Conservation (phyloP, 2,329 filamentous ascomycete species). For the Seiridium unicorne region DNA sequence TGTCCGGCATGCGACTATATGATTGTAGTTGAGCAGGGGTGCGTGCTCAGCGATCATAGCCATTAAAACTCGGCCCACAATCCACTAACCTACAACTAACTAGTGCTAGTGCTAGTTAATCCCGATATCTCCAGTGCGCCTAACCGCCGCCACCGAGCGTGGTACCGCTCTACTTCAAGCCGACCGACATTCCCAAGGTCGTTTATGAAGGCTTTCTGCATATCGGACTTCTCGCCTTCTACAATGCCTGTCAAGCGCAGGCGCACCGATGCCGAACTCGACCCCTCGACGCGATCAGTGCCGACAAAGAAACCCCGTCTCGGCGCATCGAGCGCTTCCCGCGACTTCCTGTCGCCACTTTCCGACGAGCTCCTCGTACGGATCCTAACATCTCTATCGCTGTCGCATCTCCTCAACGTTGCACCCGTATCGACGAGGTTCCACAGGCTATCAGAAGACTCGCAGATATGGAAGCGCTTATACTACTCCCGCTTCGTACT, state of each 20-base stretch:
- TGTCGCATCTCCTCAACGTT: conserved; percentile 63
- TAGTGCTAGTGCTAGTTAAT: neutral
- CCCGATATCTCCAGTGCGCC: neutral
- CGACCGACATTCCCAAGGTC: neutral
- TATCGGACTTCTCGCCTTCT: neutral
- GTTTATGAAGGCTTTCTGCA: neutral
- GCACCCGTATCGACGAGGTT: conserved; percentile 73
- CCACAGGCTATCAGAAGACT: conserved; percentile 70
- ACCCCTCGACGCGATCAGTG: conserved; percentile 12
- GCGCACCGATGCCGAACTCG: conserved; percentile 12
- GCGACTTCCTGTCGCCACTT: conserved; percentile 68
- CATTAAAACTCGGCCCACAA: neutral
- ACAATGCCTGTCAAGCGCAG: conserved; percentile 5
- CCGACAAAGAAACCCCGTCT: conserved; percentile 41
- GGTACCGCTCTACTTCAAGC: neutral
- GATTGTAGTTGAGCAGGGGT: no score
- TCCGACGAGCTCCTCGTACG: conserved; percentile 88
- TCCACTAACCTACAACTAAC: neutral
- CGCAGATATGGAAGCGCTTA: conserved; percentile 85
- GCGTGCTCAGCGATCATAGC: neutral
- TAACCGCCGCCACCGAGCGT: neutral
- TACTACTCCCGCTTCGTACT: conserved; percentile 88
- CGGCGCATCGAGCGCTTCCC: conserved; percentile 11
- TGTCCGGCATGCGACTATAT: no score
- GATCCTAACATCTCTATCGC: conserved; percentile 74